phyloP scores from a whole-genome alignment of 2,329 filamentous ascomycete genomes.

The Fusarium oxysporum region DNA sequence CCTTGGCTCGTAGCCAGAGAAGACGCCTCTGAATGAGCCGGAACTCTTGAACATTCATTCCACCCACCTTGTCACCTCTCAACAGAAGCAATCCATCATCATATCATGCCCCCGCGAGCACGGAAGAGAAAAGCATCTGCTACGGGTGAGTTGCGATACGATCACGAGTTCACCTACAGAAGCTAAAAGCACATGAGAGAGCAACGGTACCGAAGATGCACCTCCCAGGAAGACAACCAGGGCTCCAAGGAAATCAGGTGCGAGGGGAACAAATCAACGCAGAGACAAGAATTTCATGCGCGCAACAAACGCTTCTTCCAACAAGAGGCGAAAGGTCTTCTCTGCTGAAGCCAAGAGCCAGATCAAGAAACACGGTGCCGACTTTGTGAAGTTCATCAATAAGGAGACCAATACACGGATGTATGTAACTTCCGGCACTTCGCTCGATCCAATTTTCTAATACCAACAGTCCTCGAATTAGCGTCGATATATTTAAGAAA shows the following conservation, averaged over 20 bases:
- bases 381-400: constrained; percentile 40
- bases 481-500: neutral
- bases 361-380: constrained; percentile 39
- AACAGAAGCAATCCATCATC: neutral
- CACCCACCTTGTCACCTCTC: neutral
- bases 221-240: constrained; percentile 28
- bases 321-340: constrained; percentile 22
- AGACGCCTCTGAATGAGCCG: neutral
- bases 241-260: constrained; percentile 17
- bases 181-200: constrained; percentile 25
- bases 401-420: constrained; percentile 11
- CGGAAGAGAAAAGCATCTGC: constrained; percentile 44
- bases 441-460: neutral
- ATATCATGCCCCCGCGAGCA: constrained; percentile 44
- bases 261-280: neutral
- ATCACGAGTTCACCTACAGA: no score
- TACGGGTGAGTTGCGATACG: constrained; percentile 30
- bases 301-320: neutral
- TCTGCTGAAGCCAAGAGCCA: constrained; percentile 35
- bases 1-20: neutral
- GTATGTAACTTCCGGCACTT: constrained; percentile 15
- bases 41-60: neutral
- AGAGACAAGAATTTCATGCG: neutral
- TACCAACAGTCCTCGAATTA: constrained; percentile 8
- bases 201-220: constrained; percentile 13